Conservation (phyloP, 2,329 filamentous ascomycete genomes). For the Botryotinia globosa region DNA sequence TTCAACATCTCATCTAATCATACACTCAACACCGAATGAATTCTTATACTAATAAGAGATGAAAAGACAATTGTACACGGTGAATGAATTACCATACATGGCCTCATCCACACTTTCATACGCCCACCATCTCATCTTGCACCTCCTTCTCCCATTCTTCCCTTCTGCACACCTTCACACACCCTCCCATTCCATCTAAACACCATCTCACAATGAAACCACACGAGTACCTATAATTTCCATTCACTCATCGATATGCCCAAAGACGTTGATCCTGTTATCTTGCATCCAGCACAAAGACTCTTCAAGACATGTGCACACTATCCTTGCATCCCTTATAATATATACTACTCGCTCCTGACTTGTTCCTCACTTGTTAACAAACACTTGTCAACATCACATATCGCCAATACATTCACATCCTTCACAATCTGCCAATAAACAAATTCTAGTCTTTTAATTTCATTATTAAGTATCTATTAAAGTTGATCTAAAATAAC, state of each 20-base stretch:
- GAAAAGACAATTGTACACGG: background rate
- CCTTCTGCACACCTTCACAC: background rate
- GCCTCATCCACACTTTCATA: background rate
- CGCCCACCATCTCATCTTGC: too few relatives aligned
- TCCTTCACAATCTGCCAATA: background rate
- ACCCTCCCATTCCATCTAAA: background rate
- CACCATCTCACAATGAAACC: background rate
- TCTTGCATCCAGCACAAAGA: background rate
- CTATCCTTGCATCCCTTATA: background rate
- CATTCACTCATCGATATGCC: background rate
- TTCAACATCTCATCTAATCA: background rate
- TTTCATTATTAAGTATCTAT: constrained; percentile 1
- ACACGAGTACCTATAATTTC: background rate
- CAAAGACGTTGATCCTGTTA: background rate
- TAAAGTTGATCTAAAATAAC: constrained; percentile 1
- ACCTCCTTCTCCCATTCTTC: too few relatives aligned
- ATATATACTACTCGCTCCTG: background rate
- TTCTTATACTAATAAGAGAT: background rate
- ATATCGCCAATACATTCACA: background rate
- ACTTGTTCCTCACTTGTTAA: background rate
- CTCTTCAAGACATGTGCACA: background rate
- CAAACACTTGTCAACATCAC: background rate
- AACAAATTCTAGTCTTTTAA: background rate
- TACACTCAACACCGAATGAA: background rate
- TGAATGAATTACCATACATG: accelerated